These are phyloP conservation scores for Coemansia sp. DNA, from an alignment of 192 early-diverging fungal species.

Conservation along the genomic window DNA sequence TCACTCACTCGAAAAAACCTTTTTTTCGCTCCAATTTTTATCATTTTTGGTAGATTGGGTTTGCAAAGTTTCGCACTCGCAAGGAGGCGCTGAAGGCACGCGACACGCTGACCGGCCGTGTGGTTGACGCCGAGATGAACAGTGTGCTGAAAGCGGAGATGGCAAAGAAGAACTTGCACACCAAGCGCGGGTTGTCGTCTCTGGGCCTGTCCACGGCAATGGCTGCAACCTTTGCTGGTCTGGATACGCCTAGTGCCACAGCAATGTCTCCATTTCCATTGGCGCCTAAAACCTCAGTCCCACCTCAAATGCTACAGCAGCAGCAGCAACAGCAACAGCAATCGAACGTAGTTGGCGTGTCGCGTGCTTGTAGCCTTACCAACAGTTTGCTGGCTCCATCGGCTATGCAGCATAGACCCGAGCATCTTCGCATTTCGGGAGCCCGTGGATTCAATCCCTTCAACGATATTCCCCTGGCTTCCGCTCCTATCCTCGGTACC, in stretches of 20 bases:
- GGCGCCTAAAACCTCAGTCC: too few species aligned
- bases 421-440: slow-evolving; percentile 44
- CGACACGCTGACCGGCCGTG: slow-evolving; percentile 85
- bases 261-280: too few species aligned
- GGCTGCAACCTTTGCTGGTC: slow-evolving; percentile 39
- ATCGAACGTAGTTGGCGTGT: slow-evolving; percentile 7
- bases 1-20: too few species aligned
- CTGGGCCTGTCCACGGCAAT: slow-evolving; percentile 27
- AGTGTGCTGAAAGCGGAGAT: slow-evolving; percentile 93
- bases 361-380: slow-evolving; percentile 33
- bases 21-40: not conserved
- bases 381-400: slow-evolving; percentile 37
- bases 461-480: slow-evolving; percentile 44
- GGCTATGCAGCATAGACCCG: slow-evolving; percentile 17
- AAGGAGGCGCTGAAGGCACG: slow-evolving; percentile 88
- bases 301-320: slow-evolving; percentile 4
- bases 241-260: slow-evolving; percentile 31
- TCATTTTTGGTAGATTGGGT: slow-evolving; percentile 70
- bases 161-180: slow-evolving; percentile 98
- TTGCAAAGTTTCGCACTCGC: slow-evolving; percentile 92
- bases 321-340: slow-evolving; percentile 9
- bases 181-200: slow-evolving; percentile 70
- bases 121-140: slow-evolving; percentile 84
- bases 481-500: slow-evolving; percentile 48
- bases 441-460: slow-evolving; percentile 45